These are phyloP conservation scores for Phyllosticta paracitricarpa DNA, from an alignment of 2,329 filamentous ascomycete species.

Conservation along the genomic window DNA sequence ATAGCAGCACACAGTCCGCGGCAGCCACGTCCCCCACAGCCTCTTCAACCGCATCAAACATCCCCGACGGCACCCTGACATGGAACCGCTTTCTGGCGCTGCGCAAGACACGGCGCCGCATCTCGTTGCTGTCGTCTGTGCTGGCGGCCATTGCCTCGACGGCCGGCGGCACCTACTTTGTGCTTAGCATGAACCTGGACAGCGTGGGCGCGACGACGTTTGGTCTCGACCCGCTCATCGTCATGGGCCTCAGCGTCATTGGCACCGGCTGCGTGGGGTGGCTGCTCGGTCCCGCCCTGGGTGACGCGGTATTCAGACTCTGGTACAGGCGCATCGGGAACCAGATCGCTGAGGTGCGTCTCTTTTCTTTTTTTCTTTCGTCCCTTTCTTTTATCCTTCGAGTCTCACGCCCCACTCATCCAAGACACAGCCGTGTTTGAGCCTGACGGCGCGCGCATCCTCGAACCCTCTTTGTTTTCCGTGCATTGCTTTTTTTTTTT, in stretches of 20 bases:
- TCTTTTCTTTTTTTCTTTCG: neutral
- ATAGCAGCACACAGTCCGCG: neutral
- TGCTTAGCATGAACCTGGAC: slow-evolving; percentile 65
- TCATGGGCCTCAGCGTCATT: slow-evolving; percentile 70
- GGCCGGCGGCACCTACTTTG: slow-evolving; percentile 50
- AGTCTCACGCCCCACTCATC: too few species aligned
- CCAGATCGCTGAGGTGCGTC: slow-evolving; percentile 59
- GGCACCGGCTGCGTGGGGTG: slow-evolving; percentile 37
- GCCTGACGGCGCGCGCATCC: neutral
- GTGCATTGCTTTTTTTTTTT: neutral
- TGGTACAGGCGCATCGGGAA: slow-evolving; percentile 60
- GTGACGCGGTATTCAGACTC: slow-evolving; percentile 56
- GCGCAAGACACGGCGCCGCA: slow-evolving; percentile 72
- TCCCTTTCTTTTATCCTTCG: neutral
- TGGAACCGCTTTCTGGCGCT: slow-evolving; percentile 94
- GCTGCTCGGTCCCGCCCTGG: slow-evolving; percentile 7
- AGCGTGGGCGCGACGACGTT: slow-evolving; percentile 53
- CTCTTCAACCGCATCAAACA: neutral
- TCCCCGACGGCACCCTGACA: slow-evolving; percentile 29
- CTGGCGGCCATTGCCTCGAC: slow-evolving; percentile 54
- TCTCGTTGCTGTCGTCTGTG: slow-evolving; percentile 71
- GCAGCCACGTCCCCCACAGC: neutral
- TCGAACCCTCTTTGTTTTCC: too few species aligned
- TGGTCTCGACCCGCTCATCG: slow-evolving; percentile 79
- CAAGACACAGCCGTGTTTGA: neutral